Conservation (phyloP, 2,329 filamentous ascomycete species). For the Lasiodiplodia sp. region DNA sequence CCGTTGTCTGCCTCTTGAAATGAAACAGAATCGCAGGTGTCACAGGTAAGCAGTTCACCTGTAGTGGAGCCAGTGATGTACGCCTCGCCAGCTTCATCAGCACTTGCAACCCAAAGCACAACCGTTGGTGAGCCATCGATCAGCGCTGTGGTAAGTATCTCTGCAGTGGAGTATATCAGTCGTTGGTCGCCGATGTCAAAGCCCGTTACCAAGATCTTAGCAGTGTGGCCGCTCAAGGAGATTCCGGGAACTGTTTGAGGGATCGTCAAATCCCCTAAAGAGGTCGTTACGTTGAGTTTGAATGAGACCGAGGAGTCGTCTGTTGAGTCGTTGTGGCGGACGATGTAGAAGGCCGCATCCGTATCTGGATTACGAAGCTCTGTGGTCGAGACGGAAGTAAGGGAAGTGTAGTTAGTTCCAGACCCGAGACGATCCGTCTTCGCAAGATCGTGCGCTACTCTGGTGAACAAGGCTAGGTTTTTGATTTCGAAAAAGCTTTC, state of each 20-base stretch:
- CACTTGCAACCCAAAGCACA: conserved; percentile 49
- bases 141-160: conserved; percentile 55
- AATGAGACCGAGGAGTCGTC: conserved; percentile 61
- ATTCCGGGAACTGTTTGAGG: conserved; percentile 59
- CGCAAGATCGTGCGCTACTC: conserved; percentile 63
- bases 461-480: conserved; percentile 65
- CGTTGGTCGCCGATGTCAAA: conserved; percentile 62
- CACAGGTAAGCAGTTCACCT: conserved; percentile 49
- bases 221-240: conserved; percentile 65
- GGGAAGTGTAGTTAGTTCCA: conserved; percentile 60
- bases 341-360: conserved; percentile 65
- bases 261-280: conserved; percentile 61
- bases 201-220: conserved; percentile 68
- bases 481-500: conserved; percentile 71
- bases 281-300: conserved; percentile 64
- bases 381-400: conserved; percentile 59
- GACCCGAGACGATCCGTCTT: conserved; percentile 60
- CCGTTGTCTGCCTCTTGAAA: conserved; percentile 52
- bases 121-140: conserved; percentile 46
- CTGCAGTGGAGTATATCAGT: conserved; percentile 60
- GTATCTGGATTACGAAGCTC: conserved; percentile 67
- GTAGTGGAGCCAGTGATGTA: conserved; percentile 47
- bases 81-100: conserved; percentile 46
- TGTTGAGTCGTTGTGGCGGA: conserved; percentile 62
- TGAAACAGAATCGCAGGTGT: conserved; percentile 49